Evolutionary conservation across 2,329 filamentous ascomycete genomes (phyloP), one percentile per base, ranked within the genome.

Genomic region (Decorospora gaudefroyi): DNA sequence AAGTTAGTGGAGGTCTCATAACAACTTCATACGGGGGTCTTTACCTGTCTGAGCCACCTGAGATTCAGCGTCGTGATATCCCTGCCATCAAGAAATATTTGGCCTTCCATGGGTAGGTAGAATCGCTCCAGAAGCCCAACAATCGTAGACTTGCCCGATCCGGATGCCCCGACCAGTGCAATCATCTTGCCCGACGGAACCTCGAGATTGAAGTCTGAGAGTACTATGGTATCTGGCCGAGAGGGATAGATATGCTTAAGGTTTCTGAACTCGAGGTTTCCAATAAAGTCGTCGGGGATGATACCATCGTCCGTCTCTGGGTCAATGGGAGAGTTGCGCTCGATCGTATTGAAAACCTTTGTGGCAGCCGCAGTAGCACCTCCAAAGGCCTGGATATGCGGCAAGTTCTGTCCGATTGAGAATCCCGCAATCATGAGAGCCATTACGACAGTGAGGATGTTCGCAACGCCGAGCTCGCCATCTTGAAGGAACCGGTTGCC

Each of bases 211-310:
- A 97, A 88, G 53, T 86, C 84, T 28, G 93, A 77, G 84, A 97
- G 92, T 26, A 97, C 88, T 1, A 84, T 82, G 3, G 96, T 90
- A 61, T 96, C 91, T 0, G 91, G 89, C 9, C 93, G 83, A 4
- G 90, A 96, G 3, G 93, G 93, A 62, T 99, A 97, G 59, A 96
- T 92, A 71, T 96, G 91, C 69, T 88, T 93, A 65, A 97, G 79
- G 57, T 89, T 80, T 56, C 85, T 82, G 30, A 99, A 79, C 54
- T 91, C 86, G 45, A 99, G 86, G 11, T 82, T 83, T 18, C 93
- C 93, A 47, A 86, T 76, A 2, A 96, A 78, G 13, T 81, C 71
- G 1, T 90, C 84, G 1, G 95, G 78, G 55, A 79, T 90, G 48
- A 82, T 76, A n/a, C 92, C 93, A 6, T 78, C 76, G 1, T 85